Percentiles rank a stretch among this genome's conserved stretches.
These are phyloP conservation scores for Colletotrichum lentis DNA, from an alignment of 2,329 filamentous ascomycete genomes.

Conservation along the genomic window DNA sequence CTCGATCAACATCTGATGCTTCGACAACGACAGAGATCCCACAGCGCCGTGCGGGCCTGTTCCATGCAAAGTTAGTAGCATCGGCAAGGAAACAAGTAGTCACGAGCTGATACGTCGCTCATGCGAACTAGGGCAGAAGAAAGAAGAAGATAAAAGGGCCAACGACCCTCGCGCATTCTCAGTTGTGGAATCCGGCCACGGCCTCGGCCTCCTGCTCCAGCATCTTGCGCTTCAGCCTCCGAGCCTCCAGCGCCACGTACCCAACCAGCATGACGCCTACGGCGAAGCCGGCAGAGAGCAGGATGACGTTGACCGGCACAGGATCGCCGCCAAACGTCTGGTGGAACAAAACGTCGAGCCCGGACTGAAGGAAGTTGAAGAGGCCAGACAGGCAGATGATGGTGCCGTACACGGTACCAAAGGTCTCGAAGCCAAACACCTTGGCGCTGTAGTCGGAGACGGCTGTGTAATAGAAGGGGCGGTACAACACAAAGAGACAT, in stretches of 20 bases:
- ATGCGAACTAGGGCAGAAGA: neutral
- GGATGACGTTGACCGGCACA: conserved; percentile 75
- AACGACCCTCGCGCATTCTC: neutral
- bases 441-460: conserved; percentile 91
- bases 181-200: conserved; percentile 13
- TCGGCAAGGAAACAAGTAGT: neutral
- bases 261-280: conserved; percentile 72
- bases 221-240: conserved; percentile 46
- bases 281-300: conserved; percentile 68
- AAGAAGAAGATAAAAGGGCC: neutral
- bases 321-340: conserved; percentile 75
- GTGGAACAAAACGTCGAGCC: conserved; percentile 80
- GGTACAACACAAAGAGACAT: conserved; percentile 81
- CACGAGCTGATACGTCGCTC: neutral
- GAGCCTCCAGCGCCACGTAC: conserved; percentile 65
- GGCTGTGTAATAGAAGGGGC: conserved; percentile 89
- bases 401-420: conserved; percentile 91
- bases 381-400: conserved; percentile 87
- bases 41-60: conserved; percentile 2
- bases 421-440: conserved; percentile 90
- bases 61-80: neutral
- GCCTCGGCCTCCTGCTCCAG: conserved; percentile 38
- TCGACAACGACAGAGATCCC: neutral
- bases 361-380: conserved; percentile 84
- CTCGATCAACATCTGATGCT: neutral